Evolutionary conservation across 2,329 filamentous ascomycete genomes (phyloP).

Genomic region (Hysterium pulicare): DNA sequence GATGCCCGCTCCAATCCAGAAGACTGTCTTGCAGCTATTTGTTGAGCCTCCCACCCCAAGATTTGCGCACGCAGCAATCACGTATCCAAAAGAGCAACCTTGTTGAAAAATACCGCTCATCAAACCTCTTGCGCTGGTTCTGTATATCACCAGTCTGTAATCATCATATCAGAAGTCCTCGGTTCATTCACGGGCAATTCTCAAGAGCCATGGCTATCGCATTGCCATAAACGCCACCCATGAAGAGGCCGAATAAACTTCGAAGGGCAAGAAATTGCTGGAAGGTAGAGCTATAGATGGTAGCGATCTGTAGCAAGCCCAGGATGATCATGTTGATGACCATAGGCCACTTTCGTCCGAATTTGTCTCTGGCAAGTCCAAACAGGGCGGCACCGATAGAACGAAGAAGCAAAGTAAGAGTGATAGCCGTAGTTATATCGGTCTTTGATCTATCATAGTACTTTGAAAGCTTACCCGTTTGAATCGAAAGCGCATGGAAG

Average conservation of each 20-base stretch:
- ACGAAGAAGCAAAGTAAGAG: constrained; percentile 69
- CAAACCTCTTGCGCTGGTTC: constrained; percentile 64
- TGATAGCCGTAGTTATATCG: constrained; percentile 71
- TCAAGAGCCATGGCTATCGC: constrained; percentile 76
- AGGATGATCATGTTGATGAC: constrained; percentile 74
- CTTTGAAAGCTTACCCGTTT: constrained; percentile 66
- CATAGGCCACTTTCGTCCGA: constrained; percentile 81
- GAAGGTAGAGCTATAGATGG: constrained; percentile 72
- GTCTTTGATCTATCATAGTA: constrained; percentile 62
- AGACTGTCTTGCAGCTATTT: constrained; percentile 71
- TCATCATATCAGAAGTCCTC: too few relatives aligned
- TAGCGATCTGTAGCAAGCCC: constrained; percentile 69
- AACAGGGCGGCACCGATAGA: constrained; percentile 74
- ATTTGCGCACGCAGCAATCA: constrained; percentile 72
- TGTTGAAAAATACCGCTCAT: constrained; percentile 82
- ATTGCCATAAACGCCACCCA: constrained; percentile 79
- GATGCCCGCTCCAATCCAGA: constrained; percentile 67
- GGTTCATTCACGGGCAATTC: constrained; percentile 60
- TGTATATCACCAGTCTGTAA: too few relatives aligned
- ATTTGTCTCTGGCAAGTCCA: constrained; percentile 73
- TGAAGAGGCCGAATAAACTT: constrained; percentile 71
- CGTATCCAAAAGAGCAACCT: constrained; percentile 77
- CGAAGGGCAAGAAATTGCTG: constrained; percentile 71
- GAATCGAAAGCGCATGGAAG: constrained; percentile 77
- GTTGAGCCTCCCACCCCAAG: constrained; percentile 64